Conservation (phyloP, 768 basidiomycete genomes). For the Erythrobasidium yunnanense region DNA sequence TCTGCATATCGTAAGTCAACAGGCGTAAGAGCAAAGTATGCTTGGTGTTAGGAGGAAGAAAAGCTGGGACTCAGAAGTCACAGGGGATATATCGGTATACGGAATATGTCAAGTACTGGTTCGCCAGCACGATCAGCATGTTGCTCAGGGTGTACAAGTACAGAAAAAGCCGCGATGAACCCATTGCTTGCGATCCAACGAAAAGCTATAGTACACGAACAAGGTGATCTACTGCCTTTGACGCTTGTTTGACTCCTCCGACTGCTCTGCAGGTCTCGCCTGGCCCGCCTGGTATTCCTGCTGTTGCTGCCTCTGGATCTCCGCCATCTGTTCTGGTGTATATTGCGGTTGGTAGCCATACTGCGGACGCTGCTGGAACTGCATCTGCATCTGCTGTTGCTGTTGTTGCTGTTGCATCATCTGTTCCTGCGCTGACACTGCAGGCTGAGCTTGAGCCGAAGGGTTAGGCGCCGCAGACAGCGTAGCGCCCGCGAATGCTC, state of each 20-base stretch:
- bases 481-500: constrained; percentile 64
- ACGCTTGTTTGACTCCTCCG: constrained; percentile 10
- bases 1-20: too few relatives aligned
- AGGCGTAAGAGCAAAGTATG: too few relatives aligned
- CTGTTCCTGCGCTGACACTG: neutral
- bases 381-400: neutral
- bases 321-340: constrained; percentile 7
- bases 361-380: neutral
- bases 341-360: constrained; percentile 16
- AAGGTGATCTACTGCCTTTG: constrained; percentile 16
- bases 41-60: too few relatives aligned
- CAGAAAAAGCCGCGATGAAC: too few relatives aligned
- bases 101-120: too few relatives aligned
- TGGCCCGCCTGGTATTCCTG: constrained; percentile 15
- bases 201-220: neutral
- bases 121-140: too few relatives aligned
- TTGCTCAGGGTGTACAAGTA: too few relatives aligned
- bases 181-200: too few relatives aligned
- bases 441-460: constrained; percentile 22
- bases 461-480: constrained; percentile 88
- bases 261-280: constrained; percentile 20
- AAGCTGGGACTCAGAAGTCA: too few relatives aligned
- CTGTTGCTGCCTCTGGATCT: neutral
- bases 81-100: too few relatives aligned
- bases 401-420: neutral